Conservation (phyloP, 2,329 filamentous ascomycete species). For the Huntiella moniliformis region DNA sequence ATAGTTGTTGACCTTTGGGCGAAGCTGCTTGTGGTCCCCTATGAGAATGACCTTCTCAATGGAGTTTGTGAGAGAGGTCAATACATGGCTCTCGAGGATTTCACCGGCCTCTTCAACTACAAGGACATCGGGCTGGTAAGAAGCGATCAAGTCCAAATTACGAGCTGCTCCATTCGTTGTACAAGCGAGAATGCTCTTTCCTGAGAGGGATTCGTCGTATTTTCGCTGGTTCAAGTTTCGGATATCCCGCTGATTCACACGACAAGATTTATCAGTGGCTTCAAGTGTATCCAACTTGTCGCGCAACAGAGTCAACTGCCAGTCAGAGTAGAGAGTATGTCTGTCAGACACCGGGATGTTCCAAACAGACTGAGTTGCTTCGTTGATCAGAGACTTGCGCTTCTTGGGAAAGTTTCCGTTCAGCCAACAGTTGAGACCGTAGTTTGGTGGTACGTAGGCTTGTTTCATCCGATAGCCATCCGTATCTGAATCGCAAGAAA, state of each 20-base stretch:
- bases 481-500: neutral
- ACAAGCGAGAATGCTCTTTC: constrained; percentile 45
- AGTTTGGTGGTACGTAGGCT: constrained; percentile 16
- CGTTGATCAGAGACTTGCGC: constrained; percentile 18
- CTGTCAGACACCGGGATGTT: constrained; percentile 23
- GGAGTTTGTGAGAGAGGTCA: constrained; percentile 36
- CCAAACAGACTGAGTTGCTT: constrained; percentile 29
- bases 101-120: constrained; percentile 58
- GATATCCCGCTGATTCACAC: constrained; percentile 23
- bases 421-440: constrained; percentile 37
- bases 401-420: constrained; percentile 26
- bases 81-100: constrained; percentile 39
- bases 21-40: constrained; percentile 55
- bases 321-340: constrained; percentile 19
- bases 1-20: constrained; percentile 47
- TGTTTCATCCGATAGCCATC: neutral
- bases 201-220: constrained; percentile 25
- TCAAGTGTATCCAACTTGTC: constrained; percentile 30
- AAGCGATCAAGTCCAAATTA: constrained; percentile 32
- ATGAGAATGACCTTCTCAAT: constrained; percentile 50
- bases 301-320: constrained; percentile 26
- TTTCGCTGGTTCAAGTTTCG: constrained; percentile 25
- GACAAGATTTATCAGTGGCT: constrained; percentile 22
- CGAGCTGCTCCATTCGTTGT: constrained; percentile 55
- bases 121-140: constrained; percentile 37